Percentiles rank a stretch among this genome's conserved stretches.
These are phyloP conservation scores for Cubamyces lactineus DNA, from an alignment of 768 basidiomycete species.

Conservation along the genomic window DNA sequence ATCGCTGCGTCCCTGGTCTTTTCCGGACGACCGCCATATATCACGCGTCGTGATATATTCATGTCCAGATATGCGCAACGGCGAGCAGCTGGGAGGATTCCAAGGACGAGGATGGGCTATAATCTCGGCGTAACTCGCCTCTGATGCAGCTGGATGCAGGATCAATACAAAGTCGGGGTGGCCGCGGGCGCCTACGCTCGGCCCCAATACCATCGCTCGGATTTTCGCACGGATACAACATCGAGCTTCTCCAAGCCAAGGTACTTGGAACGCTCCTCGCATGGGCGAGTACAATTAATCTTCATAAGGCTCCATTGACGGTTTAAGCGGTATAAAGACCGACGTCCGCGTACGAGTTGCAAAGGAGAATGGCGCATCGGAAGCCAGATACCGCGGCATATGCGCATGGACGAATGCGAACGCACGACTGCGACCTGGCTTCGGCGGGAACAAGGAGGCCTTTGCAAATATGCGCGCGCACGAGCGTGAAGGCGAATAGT, in stretches of 20 bases:
- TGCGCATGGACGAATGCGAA: background rate
- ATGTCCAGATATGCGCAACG: background rate
- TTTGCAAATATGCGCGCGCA: background rate
- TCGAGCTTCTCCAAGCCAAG: background rate
- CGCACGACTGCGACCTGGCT: background rate
- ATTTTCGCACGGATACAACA: background rate
- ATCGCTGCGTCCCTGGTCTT: too few relatives aligned
- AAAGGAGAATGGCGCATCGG: background rate
- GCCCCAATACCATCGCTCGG: background rate
- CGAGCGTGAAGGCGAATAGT: background rate
- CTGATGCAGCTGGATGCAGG: too few relatives aligned
- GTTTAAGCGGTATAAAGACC: too few relatives aligned
- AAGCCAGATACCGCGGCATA: background rate
- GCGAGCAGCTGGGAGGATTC: constrained; percentile 20
- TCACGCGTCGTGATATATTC: background rate
- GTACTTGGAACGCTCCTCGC: background rate
- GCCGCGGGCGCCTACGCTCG: background rate
- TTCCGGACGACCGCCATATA: background rate
- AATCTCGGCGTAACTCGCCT: constrained; percentile 2
- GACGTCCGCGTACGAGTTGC: too few relatives aligned
- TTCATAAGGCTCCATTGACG: too few relatives aligned
- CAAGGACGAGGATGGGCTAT: constrained; percentile 20
- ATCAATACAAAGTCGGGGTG: background rate
- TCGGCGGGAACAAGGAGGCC: constrained; percentile 4
- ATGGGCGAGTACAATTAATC: background rate